Base-by-base conservation (phyloP, 2,329 filamentous ascomycete species). In the Fusarium stilboides region DNA sequence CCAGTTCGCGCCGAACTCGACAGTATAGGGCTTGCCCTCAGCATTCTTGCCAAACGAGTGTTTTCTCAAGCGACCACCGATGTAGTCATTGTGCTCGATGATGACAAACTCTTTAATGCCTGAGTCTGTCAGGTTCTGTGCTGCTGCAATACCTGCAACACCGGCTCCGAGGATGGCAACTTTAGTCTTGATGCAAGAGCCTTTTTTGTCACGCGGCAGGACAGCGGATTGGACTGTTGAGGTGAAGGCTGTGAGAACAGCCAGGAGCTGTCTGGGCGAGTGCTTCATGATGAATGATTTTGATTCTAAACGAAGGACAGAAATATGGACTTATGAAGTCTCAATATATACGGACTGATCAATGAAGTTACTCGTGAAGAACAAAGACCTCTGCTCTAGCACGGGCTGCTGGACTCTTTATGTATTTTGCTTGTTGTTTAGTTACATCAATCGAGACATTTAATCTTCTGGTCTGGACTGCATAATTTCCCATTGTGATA, bases 1-100 rank as follows among this genome's bases (percentile, higher is more conserved):
- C 90, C 90, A 92, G 65, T 92, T 92, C 8, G 90, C 90, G 4
- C 90, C 90, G 1, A 90, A 78, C 75, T 92, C 90, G 12, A 92
- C 81, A 0, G 81, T 83, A 62, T 88, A 89, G 0, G 87, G 84
- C 1, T 83, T 80, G 1, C 87, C 87, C 36, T 86, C 79, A 0
- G 77, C 36, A 5, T 78, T 75, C 17, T 81, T 78, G 6, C 89
- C 89, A 70, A 91, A 91, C 0, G 81, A 79, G 0, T 83, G 83
- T 62, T 91, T 85, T n/a, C 79, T 78, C 39, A 89, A 84, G 8
- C 90, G 85, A 2, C 90, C 90, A 2, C 90, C 90, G 60, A 92
- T 85, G 14, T 85, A 82, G 61, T 85, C 81, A 14, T 89, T 88
- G 62, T 88, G 87, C 63, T 92, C 90, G 4, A 92, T 76, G 46